A percentile compares a stretch with the other conserved stretches of the same genome.
phyloP scores from a whole-genome alignment of 169 alveolate genomes.

The Plasmodium berghei region DNA sequence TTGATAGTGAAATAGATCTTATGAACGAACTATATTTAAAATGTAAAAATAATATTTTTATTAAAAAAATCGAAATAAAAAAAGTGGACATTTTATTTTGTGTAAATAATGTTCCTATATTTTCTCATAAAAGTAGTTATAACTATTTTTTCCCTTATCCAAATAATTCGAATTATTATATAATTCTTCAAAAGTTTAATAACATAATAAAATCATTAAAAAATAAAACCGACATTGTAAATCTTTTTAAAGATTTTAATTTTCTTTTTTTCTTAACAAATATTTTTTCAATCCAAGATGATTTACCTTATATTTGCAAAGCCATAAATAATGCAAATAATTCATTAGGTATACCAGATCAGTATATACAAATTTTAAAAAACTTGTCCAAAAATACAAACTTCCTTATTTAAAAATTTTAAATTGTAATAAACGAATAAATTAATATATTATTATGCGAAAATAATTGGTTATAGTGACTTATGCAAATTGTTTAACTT shows the following conservation, averaged over 20 bases:
- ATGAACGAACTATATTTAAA: conserved; percentile 75
- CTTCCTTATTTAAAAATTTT: not conserved
- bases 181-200: conserved; percentile 57
- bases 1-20: conserved; percentile 63
- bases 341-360: conserved; percentile 51
- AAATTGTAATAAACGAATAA: not conserved
- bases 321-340: conserved; percentile 38
- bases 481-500: no score
- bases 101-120: conserved; percentile 71
- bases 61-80: conserved; percentile 58
- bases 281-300: conserved; percentile 58
- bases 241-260: conserved; percentile 59
- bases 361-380: conserved; percentile 50
- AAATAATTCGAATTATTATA: conserved; percentile 37
- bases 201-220: conserved; percentile 49
- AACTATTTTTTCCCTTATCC: conserved; percentile 69
- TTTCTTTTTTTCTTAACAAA: conserved; percentile 68
- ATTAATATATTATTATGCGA: not conserved
- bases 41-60: conserved; percentile 58
- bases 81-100: conserved; percentile 60
- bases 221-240: conserved; percentile 42
- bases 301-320: conserved; percentile 51
- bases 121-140: conserved; percentile 55
- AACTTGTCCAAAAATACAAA: conserved; percentile 46
- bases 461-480: not conserved